Evolutionary conservation across 306 rosid genomes (phyloP), one percentile per base, ranked within the genome.

Genomic region (Erythrophleum fordii): DNA sequence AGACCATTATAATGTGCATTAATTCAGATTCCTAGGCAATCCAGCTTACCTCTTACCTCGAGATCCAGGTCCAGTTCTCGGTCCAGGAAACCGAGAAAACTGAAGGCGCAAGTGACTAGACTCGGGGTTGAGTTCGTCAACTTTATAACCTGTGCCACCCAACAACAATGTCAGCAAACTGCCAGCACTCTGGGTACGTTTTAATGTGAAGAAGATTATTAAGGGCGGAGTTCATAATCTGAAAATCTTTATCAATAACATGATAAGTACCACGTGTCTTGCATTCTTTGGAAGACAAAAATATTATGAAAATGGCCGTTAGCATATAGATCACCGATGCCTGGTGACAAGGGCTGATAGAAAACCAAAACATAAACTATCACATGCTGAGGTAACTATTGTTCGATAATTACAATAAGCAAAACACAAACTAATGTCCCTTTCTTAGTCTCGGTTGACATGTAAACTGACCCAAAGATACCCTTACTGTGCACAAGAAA

Each of bases 11-110:
- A 65, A 83, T 58, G 82, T 37, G 78, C 82, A 72, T 77, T 25
- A 72, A 13, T 28, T 22, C 45, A 69, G 52, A 44, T 49, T 28
- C 77, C 83, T 73, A 44, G 51, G 76, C 20, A 60, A 66, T 48
- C 76, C 75, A 42, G 64, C 78, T 90, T 79, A 90, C 88, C 97
- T 90, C 87, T 87, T 92, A 34, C 94, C 88, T 48, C 94, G 92
- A 20, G 83, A 17, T 59, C 89, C 94, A 65, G 91, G 69, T 41
- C 90, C 95, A 72, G 87, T 60, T 81, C 98, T 89, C 10, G 97
- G 97, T 55, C 98, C 97, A n/a, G 98, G 97, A 85, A 49, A 88
- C 73, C 97, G 87, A 14, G 98, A 92, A 89, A 94, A 94, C 82
- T 94, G 97, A 80, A 94, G 92, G 87, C 93, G 83, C 88, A 94